Conservation (phyloP, 1,139 yeast genomes). For the Taphrina sp. region DNA sequence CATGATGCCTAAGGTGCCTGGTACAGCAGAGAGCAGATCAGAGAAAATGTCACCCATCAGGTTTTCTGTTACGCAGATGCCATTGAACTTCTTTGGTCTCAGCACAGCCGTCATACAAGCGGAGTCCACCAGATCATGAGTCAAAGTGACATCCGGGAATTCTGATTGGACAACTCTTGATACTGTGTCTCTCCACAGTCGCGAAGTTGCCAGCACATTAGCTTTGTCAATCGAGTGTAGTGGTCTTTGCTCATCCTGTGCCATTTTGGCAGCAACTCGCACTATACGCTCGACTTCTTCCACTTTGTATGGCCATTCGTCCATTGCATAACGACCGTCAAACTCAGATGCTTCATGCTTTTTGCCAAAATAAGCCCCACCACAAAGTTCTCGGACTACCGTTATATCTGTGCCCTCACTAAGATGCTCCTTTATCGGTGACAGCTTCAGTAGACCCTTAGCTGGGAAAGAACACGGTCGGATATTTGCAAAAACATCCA, state of each 20-base stretch:
- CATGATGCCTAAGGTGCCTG: slow-evolving; percentile 91
- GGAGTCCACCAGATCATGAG: slow-evolving; percentile 85
- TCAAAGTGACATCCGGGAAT: slow-evolving; percentile 79
- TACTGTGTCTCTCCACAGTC: slow-evolving; percentile 94
- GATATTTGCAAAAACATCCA: slow-evolving; percentile 88
- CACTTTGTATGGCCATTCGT: slow-evolving; percentile 86
- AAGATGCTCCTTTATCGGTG: slow-evolving; percentile 80
- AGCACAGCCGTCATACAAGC: slow-evolving; percentile 97
- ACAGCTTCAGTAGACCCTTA: slow-evolving; percentile 75
- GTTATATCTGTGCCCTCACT: slow-evolving; percentile 87
- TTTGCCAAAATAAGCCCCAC: slow-evolving; percentile 96
- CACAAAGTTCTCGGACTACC: slow-evolving; percentile 94
- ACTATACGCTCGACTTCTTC: slow-evolving; percentile 91
- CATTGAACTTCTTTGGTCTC: slow-evolving; percentile 84
- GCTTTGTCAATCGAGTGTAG: slow-evolving; percentile 97
- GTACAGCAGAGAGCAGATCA: slow-evolving; percentile 96
- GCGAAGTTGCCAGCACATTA: slow-evolving; percentile 89
- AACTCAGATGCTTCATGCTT: slow-evolving; percentile 67
- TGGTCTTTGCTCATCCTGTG: slow-evolving; percentile 76
- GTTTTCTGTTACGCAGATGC: slow-evolving; percentile 85
- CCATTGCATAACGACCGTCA: slow-evolving; percentile 80
- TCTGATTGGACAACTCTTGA: slow-evolving; percentile 78
- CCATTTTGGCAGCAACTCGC: slow-evolving; percentile 96
- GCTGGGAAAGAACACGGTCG: slow-evolving; percentile 96
- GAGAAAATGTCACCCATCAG: slow-evolving; percentile 98